phyloP scores from a whole-genome alignment of 371 early-diverging fungal species.

The Actinomortierella ambigua region DNA sequence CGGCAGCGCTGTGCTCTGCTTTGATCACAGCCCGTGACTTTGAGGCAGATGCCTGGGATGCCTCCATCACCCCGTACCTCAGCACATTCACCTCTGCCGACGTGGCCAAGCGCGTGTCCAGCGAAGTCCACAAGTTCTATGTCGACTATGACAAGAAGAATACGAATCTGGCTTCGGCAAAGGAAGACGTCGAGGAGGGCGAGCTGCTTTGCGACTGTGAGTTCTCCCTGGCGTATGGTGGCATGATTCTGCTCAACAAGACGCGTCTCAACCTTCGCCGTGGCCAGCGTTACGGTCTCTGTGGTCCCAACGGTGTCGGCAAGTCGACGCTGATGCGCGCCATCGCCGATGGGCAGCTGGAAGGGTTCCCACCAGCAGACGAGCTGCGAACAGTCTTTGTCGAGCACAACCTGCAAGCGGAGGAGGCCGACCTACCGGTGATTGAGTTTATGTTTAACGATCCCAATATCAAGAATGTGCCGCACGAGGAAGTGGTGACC shows the following conservation, averaged over 20 bases:
- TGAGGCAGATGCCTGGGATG: slow-evolving; percentile 50
- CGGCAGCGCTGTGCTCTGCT: slow-evolving; percentile 51
- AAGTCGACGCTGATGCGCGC: slow-evolving; percentile 89
- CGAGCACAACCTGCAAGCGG: slow-evolving; percentile 80
- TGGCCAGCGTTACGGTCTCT: slow-evolving; percentile 83
- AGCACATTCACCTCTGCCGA: slow-evolving; percentile 55
- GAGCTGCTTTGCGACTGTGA: slow-evolving; percentile 81
- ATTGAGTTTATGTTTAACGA: slow-evolving; percentile 67
- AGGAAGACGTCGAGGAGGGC: slow-evolving; percentile 69
- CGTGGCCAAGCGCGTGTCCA: slow-evolving; percentile 39
- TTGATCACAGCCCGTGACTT: slow-evolving; percentile 55
- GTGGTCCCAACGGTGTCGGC: slow-evolving; percentile 87
- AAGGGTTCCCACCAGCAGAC: slow-evolving; percentile 78
- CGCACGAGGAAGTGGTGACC: slow-evolving; percentile 54
- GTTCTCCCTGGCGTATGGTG: slow-evolving; percentile 83
- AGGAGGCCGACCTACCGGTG: slow-evolving; percentile 66
- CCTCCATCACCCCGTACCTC: slow-evolving; percentile 56
- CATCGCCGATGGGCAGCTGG: slow-evolving; percentile 76
- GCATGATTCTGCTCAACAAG: slow-evolving; percentile 79
- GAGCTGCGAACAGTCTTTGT: slow-evolving; percentile 74
- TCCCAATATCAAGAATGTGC: slow-evolving; percentile 55
- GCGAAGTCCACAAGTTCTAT: slow-evolving; percentile 42
- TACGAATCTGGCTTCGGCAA: slow-evolving; percentile 52
- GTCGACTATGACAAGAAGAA: slow-evolving; percentile 50
- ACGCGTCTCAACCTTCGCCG: slow-evolving; percentile 75